Base-by-base conservation (phyloP, 768 basidiomycete genomes). In the Xerocomellus amylosporus region DNA sequence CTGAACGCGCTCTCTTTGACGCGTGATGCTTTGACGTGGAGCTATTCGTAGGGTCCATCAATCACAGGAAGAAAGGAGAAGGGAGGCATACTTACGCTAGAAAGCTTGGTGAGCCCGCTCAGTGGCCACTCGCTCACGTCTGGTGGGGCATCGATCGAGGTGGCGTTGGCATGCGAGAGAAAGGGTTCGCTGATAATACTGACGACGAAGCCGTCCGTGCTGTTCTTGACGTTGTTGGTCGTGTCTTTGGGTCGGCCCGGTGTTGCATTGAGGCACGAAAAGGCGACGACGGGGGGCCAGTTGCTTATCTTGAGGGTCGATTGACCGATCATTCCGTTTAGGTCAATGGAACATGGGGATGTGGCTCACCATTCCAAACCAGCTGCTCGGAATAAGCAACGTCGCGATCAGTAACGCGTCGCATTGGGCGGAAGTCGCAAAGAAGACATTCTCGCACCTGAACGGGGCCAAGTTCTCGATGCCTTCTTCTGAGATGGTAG, bases 181-280 rank as follows among this genome's bases (percentile, higher is more conserved):
- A 71, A 77, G 0, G 77, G 71, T 56, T 83, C 80, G 52, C 79
- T 80, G 61, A 85, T 82, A 61, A 82, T 81, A 58, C 75, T 79
- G 43, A 82, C 74, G 10, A 75, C 76, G 64, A 83, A 85, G 39
- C 75, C 78, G 6, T 43, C 42, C 5, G 68, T 74, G 2, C 67
- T 66, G 53, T 70, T 68, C 64, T 79, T 77, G 47, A 61, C 28
- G 60, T 83, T 83, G 24, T 60, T 53, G 15, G 71, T 61, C 0
- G 79, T 80, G 54, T 82, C 83, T 54, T 75, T 74, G 33, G 62
- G 36, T 7, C 59, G 33, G n/a, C 13, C 62, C 9, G 61, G 58
- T 6, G 55, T 55, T 3, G 44, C 14, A 28, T 54, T 51, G 20
- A 50, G 45, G 47, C 64, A 60, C 7, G 71, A 63, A 51, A 79